Conservation (phyloP, 164 flowering plant species). For the Vitis cinerea region DNA sequence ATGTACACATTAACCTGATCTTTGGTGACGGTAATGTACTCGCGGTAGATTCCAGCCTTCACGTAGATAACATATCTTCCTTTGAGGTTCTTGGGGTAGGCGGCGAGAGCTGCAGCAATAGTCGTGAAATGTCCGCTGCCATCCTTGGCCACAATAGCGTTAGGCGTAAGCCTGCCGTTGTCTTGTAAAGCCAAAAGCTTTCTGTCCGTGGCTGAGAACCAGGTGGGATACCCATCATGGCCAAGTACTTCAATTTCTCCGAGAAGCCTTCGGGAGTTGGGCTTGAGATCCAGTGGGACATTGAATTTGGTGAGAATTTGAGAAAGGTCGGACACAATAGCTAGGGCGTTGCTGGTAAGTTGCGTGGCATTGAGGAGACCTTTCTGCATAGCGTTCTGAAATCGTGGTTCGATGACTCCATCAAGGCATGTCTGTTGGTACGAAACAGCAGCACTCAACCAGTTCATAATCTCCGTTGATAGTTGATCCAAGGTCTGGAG, state of each 20-base stretch:
- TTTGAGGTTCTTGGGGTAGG: constrained; percentile 27
- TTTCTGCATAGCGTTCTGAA: constrained; percentile 3
- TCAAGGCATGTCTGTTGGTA: constrained; percentile 57
- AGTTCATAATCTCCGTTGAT: constrained; percentile 30
- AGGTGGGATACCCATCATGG: constrained; percentile 28
- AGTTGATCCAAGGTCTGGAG: constrained; percentile 12
- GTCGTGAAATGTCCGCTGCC: constrained; percentile 56
- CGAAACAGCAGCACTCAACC: constrained; percentile 25
- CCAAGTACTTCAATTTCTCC: background rate
- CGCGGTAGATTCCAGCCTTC: constrained; percentile 53
- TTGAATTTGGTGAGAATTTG: constrained; percentile 18
- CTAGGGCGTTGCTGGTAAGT: constrained; percentile 33
- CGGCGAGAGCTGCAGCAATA: constrained; percentile 39
- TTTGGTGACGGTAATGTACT: constrained; percentile 22
- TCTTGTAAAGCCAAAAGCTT: constrained; percentile 21
- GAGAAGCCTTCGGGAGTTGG: constrained; percentile 9
- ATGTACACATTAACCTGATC: constrained; percentile 27
- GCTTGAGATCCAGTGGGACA: constrained; percentile 3
- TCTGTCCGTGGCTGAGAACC: constrained; percentile 38
- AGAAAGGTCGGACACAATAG: constrained; percentile 20
- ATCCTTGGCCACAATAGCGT: constrained; percentile 59
- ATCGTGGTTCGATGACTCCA: constrained; percentile 17
- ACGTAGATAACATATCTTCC: constrained; percentile 42
- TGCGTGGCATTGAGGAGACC: constrained; percentile 25
- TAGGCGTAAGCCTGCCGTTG: constrained; percentile 21